phyloP scores from a whole-genome alignment of 192 early-diverging fungal species.

The Backusella liffmaniae region DNA sequence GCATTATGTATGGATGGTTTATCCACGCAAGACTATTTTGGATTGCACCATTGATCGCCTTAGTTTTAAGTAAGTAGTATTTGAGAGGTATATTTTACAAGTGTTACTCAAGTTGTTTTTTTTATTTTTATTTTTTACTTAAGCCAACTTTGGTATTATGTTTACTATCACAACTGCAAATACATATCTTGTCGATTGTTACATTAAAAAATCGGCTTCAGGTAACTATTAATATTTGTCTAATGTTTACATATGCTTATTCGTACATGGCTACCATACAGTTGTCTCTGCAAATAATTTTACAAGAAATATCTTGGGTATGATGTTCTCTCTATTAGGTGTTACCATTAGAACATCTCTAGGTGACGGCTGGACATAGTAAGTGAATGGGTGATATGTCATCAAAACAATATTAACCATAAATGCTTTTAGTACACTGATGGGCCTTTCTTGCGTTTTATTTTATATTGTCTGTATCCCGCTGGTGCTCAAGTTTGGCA shows the following conservation, averaged over 20 bases:
- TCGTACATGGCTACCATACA: not conserved
- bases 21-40: not conserved
- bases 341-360: conserved; percentile 7
- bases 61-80: not conserved
- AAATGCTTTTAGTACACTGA: conserved; percentile 9
- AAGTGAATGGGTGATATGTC: not conserved
- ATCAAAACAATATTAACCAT: not conserved
- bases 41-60: conserved; percentile 5
- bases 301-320: conserved; percentile 19
- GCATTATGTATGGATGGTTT: conserved; percentile 22
- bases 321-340: conserved; percentile 22
- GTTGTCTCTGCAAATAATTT: conserved; percentile 22
- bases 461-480: conserved; percentile 14
- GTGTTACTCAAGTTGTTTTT: not conserved
- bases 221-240: not conserved
- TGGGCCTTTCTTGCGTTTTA: not conserved
- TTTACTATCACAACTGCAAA: conserved; percentile 16
- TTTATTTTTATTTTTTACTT: not conserved
- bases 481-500: not conserved
- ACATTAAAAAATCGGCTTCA: conserved; percentile 14
- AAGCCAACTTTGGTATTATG: conserved; percentile 25
- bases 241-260: not conserved
- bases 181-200: conserved; percentile 20
- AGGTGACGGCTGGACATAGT: conserved; percentile 26
- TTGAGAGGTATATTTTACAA: not conserved